Evolutionary conservation across 495 filamentous ascomycete genomes (phyloP).

Genomic region (Penicillium pulvis): DNA sequence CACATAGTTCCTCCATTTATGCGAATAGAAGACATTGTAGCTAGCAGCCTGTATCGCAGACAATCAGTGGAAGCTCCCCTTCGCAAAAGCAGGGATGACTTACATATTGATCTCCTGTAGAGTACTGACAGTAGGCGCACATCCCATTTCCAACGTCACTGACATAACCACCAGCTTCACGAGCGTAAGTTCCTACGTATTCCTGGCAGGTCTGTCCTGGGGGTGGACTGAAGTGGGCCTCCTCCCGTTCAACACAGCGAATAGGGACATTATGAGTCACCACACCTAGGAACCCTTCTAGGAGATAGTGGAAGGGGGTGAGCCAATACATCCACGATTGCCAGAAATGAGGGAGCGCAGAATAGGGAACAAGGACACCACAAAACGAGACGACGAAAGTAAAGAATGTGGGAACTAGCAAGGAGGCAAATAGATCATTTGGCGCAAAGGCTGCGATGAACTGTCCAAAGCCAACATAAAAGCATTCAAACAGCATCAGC

Average conservation of each 20-base stretch:
- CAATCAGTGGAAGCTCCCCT: background rate
- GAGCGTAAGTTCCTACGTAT: conserved; percentile 49
- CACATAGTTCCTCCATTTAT: conserved; percentile 66
- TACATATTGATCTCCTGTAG: conserved; percentile 58
- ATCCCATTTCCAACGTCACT: conserved; percentile 41
- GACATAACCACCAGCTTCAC: conserved; percentile 54
- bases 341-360: conserved; percentile 60
- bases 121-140: conserved; percentile 66
- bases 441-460: conserved; percentile 74
- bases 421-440: conserved; percentile 69
- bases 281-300: conserved; percentile 57
- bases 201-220: conserved; percentile 51
- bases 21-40: conserved; percentile 52
- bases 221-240: conserved; percentile 58
- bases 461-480: conserved; percentile 73
- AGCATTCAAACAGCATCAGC: conserved; percentile 70
- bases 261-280: conserved; percentile 57
- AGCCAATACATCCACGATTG: conserved; percentile 70
- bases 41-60: conserved; percentile 35
- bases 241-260: conserved; percentile 56
- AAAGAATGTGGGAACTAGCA: conserved; percentile 69
- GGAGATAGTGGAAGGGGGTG: conserved; percentile 64
- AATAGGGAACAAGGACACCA: conserved; percentile 62
- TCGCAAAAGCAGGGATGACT: conserved; percentile 15
- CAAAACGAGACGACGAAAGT: conserved; percentile 65